Base-by-base conservation (phyloP, 192 early-diverging fungal genomes). In the Helicostylum pulchrum region DNA sequence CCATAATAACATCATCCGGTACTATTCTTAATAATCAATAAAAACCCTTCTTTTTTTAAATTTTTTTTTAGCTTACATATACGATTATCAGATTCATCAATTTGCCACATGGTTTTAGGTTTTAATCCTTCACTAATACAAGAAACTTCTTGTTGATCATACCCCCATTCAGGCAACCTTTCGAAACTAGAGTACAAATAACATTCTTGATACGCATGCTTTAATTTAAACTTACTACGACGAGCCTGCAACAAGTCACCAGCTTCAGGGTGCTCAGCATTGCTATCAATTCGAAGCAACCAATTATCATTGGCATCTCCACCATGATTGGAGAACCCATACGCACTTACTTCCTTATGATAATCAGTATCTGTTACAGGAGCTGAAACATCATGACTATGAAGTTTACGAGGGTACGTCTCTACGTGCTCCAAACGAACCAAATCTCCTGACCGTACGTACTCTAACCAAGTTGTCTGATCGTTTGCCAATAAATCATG, bases 281-380 rank as follows among this genome's bases (percentile, higher is more conserved):
- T 80, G 63, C 84, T 82, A 20, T 84, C 67, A 51, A 94, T 89
- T 65, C 93, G 87, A 8, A 98, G 80, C 34, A 85, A 81, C 92
- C 92, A 98, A 75, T 90, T 82, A 78, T 98, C 95, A 67, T 98
- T 98, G 42, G 88, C 79, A 68, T 98, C 95, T 44, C 96, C 94
- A 26, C 78, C 70, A 73, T 88, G 92, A 3, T 80, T 83, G 31
- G 78, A 65, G 68, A 80, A 90, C 14, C 90, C 90, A 62, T 91
- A 91, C 44, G 74, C 87, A 54, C 81, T 74, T 19, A 89, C 87
- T 75, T 90, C 86, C 74, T 90, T 88, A 52, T 89, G 86, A 62
- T 88, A 88, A 61, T 91, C 88, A 21, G 73, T 72, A 21, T 85
- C 87, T 9, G 87, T 88, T 8, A 90, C 54, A 17, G 89, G 88